phyloP scores from a whole-genome alignment of 108 stramenopile genomes.

The Skeletonema grethae region DNA sequence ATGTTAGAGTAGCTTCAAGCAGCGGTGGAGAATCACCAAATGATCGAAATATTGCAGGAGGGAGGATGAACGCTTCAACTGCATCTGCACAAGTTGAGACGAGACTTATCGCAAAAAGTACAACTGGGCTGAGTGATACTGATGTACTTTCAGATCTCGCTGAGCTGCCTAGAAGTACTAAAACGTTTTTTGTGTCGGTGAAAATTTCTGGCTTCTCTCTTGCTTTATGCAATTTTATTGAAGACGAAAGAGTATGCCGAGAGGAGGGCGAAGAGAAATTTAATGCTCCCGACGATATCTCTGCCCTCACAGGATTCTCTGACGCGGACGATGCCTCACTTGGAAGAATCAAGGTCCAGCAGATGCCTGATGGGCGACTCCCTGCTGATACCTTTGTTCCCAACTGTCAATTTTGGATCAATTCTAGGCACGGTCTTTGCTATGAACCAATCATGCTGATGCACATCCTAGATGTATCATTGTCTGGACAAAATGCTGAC shows the following conservation, averaged over 20 bases:
- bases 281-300: conserved; percentile 28
- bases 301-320: conserved; percentile 42
- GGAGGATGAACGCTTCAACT: not conserved
- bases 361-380: not conserved
- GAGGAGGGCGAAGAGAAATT: conserved; percentile 7
- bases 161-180: not conserved
- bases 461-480: conserved; percentile 26
- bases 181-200: conserved; percentile 9
- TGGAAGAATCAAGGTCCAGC: not conserved
- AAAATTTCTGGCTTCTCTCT: conserved; percentile 35
- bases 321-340: conserved; percentile 27
- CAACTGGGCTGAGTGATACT: not conserved
- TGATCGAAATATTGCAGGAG: not conserved
- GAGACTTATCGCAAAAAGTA: not conserved
- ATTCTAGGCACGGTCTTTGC: conserved; percentile 10
- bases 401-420: conserved; percentile 28
- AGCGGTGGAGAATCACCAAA: not conserved
- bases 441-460: conserved; percentile 29
- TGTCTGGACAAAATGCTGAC: conserved; percentile 13
- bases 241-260: not conserved
- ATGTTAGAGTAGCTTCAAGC: not conserved
- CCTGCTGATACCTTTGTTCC: conserved; percentile 23
- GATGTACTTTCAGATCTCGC: not conserved
- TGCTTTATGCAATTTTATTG: conserved; percentile 28
- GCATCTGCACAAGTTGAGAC: not conserved